Evolutionary conservation across 2,329 filamentous ascomycete species (phyloP).

Genomic region (Acarospora socialis): DNA sequence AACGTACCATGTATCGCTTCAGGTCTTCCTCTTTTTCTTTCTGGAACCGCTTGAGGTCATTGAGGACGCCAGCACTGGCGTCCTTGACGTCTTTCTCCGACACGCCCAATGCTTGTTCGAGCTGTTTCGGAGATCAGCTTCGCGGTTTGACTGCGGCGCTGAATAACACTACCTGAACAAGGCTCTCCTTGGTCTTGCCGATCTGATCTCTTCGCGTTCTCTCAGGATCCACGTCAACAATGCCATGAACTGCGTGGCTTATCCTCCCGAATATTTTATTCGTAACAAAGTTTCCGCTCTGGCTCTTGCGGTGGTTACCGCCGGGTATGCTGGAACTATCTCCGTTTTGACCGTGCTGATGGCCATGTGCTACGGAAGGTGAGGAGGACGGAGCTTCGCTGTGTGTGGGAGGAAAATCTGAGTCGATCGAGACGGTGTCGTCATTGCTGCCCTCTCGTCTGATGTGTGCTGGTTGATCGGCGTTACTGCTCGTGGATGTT

Average conservation of each 20-base stretch:
- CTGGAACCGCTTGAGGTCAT: slow-evolving; percentile 87
- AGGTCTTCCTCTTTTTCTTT: slow-evolving; percentile 90
- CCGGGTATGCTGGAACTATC: slow-evolving; percentile 25
- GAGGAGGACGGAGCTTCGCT: slow-evolving; percentile 47
- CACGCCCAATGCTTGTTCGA: slow-evolving; percentile 81
- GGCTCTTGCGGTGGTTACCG: slow-evolving; percentile 55
- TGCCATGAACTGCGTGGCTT: slow-evolving; percentile 88
- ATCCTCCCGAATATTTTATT: slow-evolving; percentile 89
- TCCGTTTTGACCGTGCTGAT: slow-evolving; percentile 39
- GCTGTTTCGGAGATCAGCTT: slow-evolving; percentile 42
- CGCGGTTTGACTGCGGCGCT: too few relatives aligned
- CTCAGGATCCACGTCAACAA: slow-evolving; percentile 92
- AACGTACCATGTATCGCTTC: slow-evolving; percentile 81
- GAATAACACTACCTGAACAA: slow-evolving; percentile 49
- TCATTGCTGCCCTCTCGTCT: slow-evolving; percentile 47
- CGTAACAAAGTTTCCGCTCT: slow-evolving; percentile 81
- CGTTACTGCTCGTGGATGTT: slow-evolving; percentile 32
- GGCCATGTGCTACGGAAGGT: slow-evolving; percentile 61
- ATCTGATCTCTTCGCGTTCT: slow-evolving; percentile 83
- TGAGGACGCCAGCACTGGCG: slow-evolving; percentile 73
- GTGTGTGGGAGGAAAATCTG: slow-evolving; percentile 85
- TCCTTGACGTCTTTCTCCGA: slow-evolving; percentile 88
- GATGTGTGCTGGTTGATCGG: slow-evolving; percentile 29
- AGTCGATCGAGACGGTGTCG: slow-evolving; percentile 83
- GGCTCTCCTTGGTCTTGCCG: slow-evolving; percentile 82